phyloP scores from a whole-genome alignment of 441 rosid genomes.

The Euphorbia schlechtendalii region DNA sequence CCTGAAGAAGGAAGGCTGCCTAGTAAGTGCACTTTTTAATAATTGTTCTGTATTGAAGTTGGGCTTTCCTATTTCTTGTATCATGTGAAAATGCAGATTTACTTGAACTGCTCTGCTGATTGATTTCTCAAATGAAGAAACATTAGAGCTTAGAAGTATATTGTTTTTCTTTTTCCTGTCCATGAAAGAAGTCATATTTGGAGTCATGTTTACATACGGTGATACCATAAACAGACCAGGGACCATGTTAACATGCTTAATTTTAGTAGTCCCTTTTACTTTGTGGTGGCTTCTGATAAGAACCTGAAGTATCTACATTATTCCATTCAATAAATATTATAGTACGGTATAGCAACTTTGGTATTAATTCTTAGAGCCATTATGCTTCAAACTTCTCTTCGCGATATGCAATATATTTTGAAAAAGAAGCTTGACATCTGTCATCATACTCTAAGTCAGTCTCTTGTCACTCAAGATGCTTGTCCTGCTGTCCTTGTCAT shows the following conservation, averaged over 20 bases:
- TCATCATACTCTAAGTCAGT: too few species aligned
- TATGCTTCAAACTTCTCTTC: too few species aligned
- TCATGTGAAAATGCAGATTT: not conserved
- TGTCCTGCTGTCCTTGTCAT: too few species aligned
- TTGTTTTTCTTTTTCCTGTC: not conserved
- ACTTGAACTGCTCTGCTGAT: not conserved
- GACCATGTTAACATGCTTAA: not conserved
- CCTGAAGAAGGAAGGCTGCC: slow-evolving; percentile 99
- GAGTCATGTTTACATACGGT: not conserved
- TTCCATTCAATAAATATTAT: not conserved
- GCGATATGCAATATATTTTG: too few species aligned
- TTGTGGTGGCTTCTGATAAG: not conserved
- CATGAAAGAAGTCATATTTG: not conserved
- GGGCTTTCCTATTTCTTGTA: not conserved
- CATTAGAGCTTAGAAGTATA: not conserved
- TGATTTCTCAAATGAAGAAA: slow-evolving; percentile 9
- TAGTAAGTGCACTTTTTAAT: slow-evolving; percentile 38
- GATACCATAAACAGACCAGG: not conserved
- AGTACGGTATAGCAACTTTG: too few species aligned
- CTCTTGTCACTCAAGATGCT: too few species aligned
- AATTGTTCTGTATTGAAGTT: not conserved
- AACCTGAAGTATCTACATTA: not conserved
- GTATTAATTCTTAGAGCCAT: too few species aligned
- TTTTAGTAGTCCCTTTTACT: not conserved
- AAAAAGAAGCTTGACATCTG: too few species aligned